Conservation (phyloP, 2,329 filamentous ascomycete genomes). For the Hypoxylon sp. region DNA sequence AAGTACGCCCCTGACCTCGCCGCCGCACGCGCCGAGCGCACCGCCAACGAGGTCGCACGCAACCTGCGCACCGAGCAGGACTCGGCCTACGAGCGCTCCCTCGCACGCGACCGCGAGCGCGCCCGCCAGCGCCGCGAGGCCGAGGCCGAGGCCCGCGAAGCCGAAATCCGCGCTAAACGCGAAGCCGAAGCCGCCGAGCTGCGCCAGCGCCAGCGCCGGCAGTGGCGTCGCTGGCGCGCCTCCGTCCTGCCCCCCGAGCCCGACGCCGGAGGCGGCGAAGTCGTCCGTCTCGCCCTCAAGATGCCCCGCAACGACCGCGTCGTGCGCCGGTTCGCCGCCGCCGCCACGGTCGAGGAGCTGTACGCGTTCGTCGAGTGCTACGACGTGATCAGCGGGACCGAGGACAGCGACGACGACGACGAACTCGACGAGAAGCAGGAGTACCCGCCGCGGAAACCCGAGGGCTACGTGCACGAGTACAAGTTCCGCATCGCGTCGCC, state of each 20-base stretch:
- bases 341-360: slow-evolving; percentile 82
- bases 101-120: slow-evolving; percentile 87
- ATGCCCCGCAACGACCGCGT: slow-evolving; percentile 74
- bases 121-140: slow-evolving; percentile 79
- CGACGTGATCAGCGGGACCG: slow-evolving; percentile 60
- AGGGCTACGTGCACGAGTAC: slow-evolving; percentile 80
- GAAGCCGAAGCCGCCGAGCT: slow-evolving; percentile 67
- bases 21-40: slow-evolving; percentile 75
- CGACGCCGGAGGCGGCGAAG: slow-evolving; percentile 64
- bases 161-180: slow-evolving; percentile 67
- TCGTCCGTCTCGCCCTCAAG: slow-evolving; percentile 75
- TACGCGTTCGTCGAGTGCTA: slow-evolving; percentile 98
- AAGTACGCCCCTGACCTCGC: slow-evolving; percentile 80
- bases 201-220: slow-evolving; percentile 56
- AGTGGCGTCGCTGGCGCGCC: slow-evolving; percentile 85
- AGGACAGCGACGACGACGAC: slow-evolving; percentile 34
- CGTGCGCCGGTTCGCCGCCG: slow-evolving; percentile 74
- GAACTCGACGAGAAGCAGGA: slow-evolving; percentile 46
- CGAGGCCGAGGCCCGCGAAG: slow-evolving; percentile 72
- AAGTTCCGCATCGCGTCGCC: slow-evolving; percentile 85
- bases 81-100: slow-evolving; percentile 88
- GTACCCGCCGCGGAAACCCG: slow-evolving; percentile 55
- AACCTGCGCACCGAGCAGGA: slow-evolving; percentile 88
- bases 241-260: slow-evolving; percentile 74
- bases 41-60: slow-evolving; percentile 82